Evolutionary conservation across 192 early-diverging fungal species (phyloP), one percentile per base, ranked within the genome.

Genomic region (Helicostylum pulchrum): DNA sequence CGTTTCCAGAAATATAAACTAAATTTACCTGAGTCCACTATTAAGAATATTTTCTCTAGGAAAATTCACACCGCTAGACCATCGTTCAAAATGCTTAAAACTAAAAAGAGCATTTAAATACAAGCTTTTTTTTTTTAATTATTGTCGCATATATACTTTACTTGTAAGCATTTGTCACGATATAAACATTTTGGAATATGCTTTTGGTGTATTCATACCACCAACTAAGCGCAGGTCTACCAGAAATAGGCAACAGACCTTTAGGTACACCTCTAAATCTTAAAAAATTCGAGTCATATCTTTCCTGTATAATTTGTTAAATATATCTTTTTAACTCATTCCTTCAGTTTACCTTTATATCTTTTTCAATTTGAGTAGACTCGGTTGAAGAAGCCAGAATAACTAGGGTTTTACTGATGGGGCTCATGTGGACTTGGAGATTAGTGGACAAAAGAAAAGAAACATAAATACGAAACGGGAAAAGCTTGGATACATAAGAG

Each of bases 91-190:
- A 23, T 71, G 54, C 30, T 77, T 74, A 53, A 70, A 77, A 10
- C 76, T 77, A 14, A 5, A 42, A 31, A 14, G n/a, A 44, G 31
- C 8, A 30, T 53, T n/a, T 31, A 44, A 10, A 4, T 20, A 49
- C 9, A 44, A 14, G 48, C 17, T 15, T 7, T 7, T 12, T n/a
- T n/a, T n/a, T n/a, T n/a, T n/a, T n/a, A n/a, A n/a, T n/a, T 19
- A 11, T 19, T 8, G 0, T 56, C 8, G 14, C 7, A 14, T 46
- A 57, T 6, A 50, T 0, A 55, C 69, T 73, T 65, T 26, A 77
- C 76, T 69, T 74, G 54, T 70, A 53, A 42, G 76, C 72, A 57
- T 74, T 72, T 48, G 72, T 55, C 6, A 74, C 57, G 9, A 77
- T 53, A 52, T 63, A 71, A 8, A 66, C 44, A 26, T 68, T 7